Base-by-base conservation (phyloP, 2,329 filamentous ascomycete genomes). In the Claviceps sp. region DNA sequence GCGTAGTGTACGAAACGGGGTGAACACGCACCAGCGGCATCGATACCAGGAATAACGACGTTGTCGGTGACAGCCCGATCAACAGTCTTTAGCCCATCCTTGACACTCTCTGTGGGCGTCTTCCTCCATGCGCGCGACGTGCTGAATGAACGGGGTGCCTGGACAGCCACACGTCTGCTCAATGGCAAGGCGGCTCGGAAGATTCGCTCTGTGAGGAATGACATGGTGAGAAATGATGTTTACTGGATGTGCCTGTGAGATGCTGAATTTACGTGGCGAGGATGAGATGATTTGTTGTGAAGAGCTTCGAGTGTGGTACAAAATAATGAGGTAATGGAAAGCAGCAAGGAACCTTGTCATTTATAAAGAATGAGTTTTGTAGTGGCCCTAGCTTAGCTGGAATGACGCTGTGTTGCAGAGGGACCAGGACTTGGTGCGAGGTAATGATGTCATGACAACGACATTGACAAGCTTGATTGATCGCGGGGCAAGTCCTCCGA, bases 21-120 rank as follows among this genome's bases (percentile, higher is more conserved):
- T 8, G 17, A 34, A 5, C 16, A 70, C 75, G 54, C 70, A 82
- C 81, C 65, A 48, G 75, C 74, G 47, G 71, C 68, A 58, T 84
- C 72, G 61, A 85, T 80, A 16, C 78, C 79, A 41, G 79, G 78
- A 24, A 83, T 76, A 30, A 82, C 76, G 17, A 84, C 62, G 62
- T 80, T 82, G 62, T 81, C 75, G 54, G 76, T 75, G 43, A 84
- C 77, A 48, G 69, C 72, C 34, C 78, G 72, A 67, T 84, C 78
- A 5, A 82, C 77, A 5, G 67, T 68, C 66, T 83, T 81, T 53
- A 78, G 65, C 3, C 73, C 73, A 55, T 84, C 79, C 66, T 82
- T 84, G 59, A 77, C 74, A 0, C 71, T 58, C 52, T 82, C 77
- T 50, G 74, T 68, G 2, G 73, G 68, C 10, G 71, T 68, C 68